Evolutionary conservation across 441 rosid genomes (phyloP).

Genomic region (Corymbia calophylla): DNA sequence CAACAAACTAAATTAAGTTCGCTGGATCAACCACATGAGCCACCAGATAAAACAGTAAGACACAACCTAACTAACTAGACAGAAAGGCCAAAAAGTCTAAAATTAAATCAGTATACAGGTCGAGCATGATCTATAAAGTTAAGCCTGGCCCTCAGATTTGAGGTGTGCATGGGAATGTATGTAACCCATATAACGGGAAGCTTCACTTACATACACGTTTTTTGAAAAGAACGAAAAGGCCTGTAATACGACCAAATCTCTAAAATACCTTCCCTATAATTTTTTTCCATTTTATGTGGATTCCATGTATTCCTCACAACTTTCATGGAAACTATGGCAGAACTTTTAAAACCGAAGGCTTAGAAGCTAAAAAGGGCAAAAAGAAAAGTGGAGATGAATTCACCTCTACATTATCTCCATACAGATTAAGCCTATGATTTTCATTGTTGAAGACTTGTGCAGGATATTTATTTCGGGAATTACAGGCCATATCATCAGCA

Average conservation of each 20-base stretch:
- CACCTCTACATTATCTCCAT: slow-evolving; percentile 98
- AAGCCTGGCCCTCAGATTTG: background rate
- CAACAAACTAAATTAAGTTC: background rate
- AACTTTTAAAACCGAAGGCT: background rate
- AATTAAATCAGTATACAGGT: background rate
- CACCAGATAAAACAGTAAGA: background rate
- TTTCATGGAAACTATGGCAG: background rate
- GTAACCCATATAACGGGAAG: background rate
- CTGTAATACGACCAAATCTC: background rate
- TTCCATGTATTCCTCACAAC: background rate
- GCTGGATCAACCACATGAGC: background rate
- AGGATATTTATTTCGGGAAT: slow-evolving; percentile 88
- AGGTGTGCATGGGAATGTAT: background rate
- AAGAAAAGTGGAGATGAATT: background rate
- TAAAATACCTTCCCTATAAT: background rate
- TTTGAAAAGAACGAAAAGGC: background rate
- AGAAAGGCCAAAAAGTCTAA: background rate
- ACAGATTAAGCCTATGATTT: slow-evolving; percentile 85
- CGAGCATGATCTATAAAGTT: background rate
- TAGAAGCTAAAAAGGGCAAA: background rate
- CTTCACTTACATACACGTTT: background rate
- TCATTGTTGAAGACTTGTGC: slow-evolving; percentile 99
- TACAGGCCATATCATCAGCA: slow-evolving; percentile 99
- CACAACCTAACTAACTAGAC: background rate
- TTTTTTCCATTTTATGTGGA: background rate